phyloP scores from a whole-genome alignment of 345 rosid species.

The Hibiscus tridactylites region DNA sequence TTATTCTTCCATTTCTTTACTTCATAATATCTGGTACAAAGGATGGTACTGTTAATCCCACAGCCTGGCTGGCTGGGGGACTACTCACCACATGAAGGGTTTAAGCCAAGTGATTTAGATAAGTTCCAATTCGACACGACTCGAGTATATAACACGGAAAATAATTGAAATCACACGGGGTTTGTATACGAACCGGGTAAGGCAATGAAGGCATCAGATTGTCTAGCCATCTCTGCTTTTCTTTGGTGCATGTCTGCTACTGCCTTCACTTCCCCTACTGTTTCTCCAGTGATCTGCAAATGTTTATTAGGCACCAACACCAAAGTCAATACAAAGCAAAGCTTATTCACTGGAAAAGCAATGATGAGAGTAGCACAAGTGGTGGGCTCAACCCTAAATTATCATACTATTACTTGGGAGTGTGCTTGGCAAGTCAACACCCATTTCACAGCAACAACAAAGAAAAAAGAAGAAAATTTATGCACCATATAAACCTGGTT shows the following conservation, averaged over 20 bases:
- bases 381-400: slow-evolving; percentile 22
- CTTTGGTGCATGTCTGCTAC: slow-evolving; percentile 84
- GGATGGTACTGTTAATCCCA: neutral
- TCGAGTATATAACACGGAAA: too few species aligned
- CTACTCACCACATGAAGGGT: too few species aligned
- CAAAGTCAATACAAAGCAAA: slow-evolving; percentile 3
- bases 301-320: neutral
- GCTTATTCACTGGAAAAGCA: neutral
- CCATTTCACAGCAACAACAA: neutral
- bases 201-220: slow-evolving; percentile 73
- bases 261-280: slow-evolving; percentile 81
- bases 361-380: slow-evolving; percentile 7
- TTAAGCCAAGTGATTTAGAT: too few species aligned
- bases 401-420: neutral
- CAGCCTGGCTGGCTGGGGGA: too few species aligned
- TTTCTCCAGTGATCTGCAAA: slow-evolving; percentile 63
- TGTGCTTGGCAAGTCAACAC: slow-evolving; percentile 6
- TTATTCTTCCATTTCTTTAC: neutral
- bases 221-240: slow-evolving; percentile 79
- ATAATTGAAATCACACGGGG: too few species aligned
- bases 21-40: neutral
- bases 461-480: slow-evolving; percentile 6
- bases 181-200: slow-evolving; percentile 46
- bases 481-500: slow-evolving; percentile 6
- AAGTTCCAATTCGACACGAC: too few species aligned